A percentile compares a stretch with the other conserved stretches of the same genome.
phyloP scores from a whole-genome alignment of 352 stramenopile species.

The Pythium pyrilobum region DNA sequence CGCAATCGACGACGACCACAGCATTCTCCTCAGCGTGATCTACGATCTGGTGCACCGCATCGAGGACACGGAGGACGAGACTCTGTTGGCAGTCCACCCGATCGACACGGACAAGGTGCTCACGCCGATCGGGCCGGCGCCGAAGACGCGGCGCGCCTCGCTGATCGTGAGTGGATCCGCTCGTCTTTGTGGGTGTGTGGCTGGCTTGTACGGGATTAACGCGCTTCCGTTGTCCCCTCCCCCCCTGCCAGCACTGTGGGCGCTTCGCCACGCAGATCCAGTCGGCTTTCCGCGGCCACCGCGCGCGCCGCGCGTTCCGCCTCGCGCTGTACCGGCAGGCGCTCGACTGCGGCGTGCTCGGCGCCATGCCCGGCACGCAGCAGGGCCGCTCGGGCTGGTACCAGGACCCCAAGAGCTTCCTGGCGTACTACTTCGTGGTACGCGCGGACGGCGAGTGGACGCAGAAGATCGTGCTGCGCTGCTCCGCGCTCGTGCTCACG shows the following conservation, averaged over 20 bases:
- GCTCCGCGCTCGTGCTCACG: constrained; percentile 52
- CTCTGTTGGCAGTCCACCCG: too few species aligned
- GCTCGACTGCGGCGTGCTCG: constrained; percentile 52
- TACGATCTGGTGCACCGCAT: constrained; percentile 10
- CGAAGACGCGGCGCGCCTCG: background rate
- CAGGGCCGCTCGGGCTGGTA: constrained; percentile 72
- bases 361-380: constrained; percentile 59
- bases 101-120: too few species aligned
- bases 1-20: background rate
- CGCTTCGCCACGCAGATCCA: constrained; percentile 41
- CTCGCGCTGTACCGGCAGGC: constrained; percentile 63
- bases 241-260: constrained; percentile 7
- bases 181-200: background rate
- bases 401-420: constrained; percentile 63
- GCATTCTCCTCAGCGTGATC: constrained; percentile 1
- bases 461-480: constrained; percentile 55
- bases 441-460: constrained; percentile 50
- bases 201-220: too few species aligned
- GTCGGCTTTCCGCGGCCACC: constrained; percentile 47
- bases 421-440: constrained; percentile 75
- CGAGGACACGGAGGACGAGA: background rate
- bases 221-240: background rate
- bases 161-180: background rate
- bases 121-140: background rate
- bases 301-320: constrained; percentile 43